phyloP scores from a whole-genome alignment of 2,329 filamentous ascomycete species.

The Sporothrix brunneoviolacea region DNA sequence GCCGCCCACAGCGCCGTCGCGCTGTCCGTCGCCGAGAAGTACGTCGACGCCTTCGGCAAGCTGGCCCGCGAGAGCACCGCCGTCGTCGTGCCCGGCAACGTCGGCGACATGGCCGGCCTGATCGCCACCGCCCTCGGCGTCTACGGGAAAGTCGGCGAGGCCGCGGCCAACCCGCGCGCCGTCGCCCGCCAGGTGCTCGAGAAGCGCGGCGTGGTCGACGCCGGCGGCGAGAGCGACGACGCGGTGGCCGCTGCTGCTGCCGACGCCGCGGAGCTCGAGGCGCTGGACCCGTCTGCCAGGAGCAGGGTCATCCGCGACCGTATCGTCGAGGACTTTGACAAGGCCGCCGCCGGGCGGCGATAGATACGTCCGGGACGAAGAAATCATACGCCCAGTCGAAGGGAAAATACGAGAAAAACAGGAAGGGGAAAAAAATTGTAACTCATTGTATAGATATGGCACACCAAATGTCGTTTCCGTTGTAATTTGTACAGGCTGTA shows the following conservation, averaged over 20 bases:
- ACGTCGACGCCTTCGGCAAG: slow-evolving; percentile 85
- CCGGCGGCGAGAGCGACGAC: not conserved
- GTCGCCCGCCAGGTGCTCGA: slow-evolving; percentile 50
- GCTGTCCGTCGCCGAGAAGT: slow-evolving; percentile 90
- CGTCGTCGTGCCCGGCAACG: slow-evolving; percentile 91
- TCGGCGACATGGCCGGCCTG: slow-evolving; percentile 93
- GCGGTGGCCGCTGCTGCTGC: slow-evolving; percentile 17
- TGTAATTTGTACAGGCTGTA: not conserved
- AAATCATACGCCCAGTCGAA: too few species aligned
- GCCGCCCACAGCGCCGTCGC: slow-evolving; percentile 79
- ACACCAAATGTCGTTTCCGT: too few species aligned
- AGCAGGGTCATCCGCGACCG: slow-evolving; percentile 20
- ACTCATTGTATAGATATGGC: too few species aligned
- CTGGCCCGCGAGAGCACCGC: slow-evolving; percentile 93
- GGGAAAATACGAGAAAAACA: too few species aligned
- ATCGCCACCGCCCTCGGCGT: slow-evolving; percentile 94
- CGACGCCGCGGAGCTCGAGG: slow-evolving; percentile 16
- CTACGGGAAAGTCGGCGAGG: slow-evolving; percentile 84
- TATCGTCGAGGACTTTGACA: slow-evolving; percentile 26
- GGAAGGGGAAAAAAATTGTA: too few species aligned
- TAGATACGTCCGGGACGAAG: not conserved
- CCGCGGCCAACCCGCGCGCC: slow-evolving; percentile 63
- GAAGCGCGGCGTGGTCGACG: slow-evolving; percentile 20
- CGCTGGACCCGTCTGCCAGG: not conserved
- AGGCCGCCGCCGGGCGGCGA: slow-evolving; percentile 17